These are phyloP conservation scores for Chrysanthemum lavandulifolium DNA, from an alignment of 129 eudicot species.

Conservation along the genomic window DNA sequence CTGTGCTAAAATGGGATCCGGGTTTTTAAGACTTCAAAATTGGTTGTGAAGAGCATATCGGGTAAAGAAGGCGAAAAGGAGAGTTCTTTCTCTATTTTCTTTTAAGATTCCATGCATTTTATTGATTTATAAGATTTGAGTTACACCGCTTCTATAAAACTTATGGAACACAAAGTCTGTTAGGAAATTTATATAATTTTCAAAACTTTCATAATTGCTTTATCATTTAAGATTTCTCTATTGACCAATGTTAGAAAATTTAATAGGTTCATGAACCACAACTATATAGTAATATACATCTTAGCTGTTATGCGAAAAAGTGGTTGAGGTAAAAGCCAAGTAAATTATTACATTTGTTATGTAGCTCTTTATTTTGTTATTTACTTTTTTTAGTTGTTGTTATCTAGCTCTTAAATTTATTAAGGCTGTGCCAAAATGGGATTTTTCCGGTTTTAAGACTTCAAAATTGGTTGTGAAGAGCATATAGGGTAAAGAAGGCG, in stretches of 20 bases:
- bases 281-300: background rate
- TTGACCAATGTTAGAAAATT: background rate
- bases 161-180: too few species aligned
- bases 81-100: too few species aligned
- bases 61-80: background rate
- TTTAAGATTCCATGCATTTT: constrained; percentile 10
- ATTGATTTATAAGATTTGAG: too few species aligned
- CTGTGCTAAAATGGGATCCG: too few species aligned
- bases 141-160: too few species aligned
- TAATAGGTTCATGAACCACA: too few species aligned
- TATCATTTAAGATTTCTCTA: background rate
- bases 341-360: background rate
- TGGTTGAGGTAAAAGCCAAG: constrained; percentile 2
- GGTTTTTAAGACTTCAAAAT: too few species aligned
- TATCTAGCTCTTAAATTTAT: background rate
- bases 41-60: background rate
- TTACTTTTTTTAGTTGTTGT: background rate
- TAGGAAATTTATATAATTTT: too few species aligned
- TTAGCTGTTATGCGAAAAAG: background rate
- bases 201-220: background rate
- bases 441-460: constrained; percentile 6
- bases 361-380: constrained; percentile 4
- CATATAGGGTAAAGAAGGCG: background rate
- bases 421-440: too few species aligned
- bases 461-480: background rate